These are phyloP conservation scores for Bacterosira constricta DNA, from an alignment of 108 stramenopile species.

Conservation along the genomic window DNA sequence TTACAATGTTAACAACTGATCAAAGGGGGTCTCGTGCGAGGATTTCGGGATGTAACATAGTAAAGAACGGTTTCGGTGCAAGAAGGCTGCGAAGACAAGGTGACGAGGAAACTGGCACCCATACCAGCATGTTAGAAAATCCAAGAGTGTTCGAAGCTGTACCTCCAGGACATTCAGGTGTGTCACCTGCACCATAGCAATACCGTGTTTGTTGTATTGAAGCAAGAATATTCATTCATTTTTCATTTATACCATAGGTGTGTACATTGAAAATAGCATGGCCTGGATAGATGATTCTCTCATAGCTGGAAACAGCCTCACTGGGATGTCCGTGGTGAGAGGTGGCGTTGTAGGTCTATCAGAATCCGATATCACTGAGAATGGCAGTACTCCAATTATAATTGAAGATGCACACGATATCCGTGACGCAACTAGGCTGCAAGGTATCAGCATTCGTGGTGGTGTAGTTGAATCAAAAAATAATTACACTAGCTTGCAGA, in stretches of 20 bases:
- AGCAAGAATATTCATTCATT: too few species aligned
- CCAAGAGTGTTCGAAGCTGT: constrained; percentile 19
- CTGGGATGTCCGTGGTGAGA: constrained; percentile 31
- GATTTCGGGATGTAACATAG: constrained; percentile 23
- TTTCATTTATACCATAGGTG: background rate
- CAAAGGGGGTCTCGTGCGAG: constrained; percentile 3
- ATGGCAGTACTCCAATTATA: constrained; percentile 12
- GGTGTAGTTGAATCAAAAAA: constrained; percentile 24
- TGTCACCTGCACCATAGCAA: background rate
- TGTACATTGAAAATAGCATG: constrained; percentile 47
- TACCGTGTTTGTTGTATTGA: background rate
- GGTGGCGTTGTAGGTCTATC: constrained; percentile 31
- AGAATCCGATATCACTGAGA: constrained; percentile 24
- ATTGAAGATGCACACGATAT: constrained; percentile 38
- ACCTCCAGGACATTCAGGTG: constrained; percentile 46
- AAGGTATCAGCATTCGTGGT: constrained; percentile 16
- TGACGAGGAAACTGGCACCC: background rate
- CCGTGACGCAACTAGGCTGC: background rate
- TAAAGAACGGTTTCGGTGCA: constrained; percentile 42
- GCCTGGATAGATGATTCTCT: constrained; percentile 33
- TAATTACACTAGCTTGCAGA: constrained; percentile 11
- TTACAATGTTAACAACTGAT: background rate
- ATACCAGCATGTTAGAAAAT: background rate
- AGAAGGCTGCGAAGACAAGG: constrained; percentile 1
- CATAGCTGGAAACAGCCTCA: constrained; percentile 34